A percentile compares a stretch with the other conserved stretches of the same genome.
Evolutionary conservation across 371 early-diverging fungal genomes (phyloP).

Genomic region (Funneliformis caledonium): DNA sequence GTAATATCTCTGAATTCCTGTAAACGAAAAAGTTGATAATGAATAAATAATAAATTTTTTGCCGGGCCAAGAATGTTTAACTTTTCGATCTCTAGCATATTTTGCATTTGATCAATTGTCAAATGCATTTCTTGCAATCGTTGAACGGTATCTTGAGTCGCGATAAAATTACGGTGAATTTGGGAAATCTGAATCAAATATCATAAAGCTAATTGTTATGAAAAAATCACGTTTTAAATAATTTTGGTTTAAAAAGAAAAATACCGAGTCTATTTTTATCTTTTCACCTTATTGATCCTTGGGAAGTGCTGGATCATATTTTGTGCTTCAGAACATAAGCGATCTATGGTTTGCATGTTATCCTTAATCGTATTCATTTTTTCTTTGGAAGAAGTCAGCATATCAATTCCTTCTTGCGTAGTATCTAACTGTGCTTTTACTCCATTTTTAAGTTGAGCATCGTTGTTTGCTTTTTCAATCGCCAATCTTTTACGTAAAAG

Average conservation of each 20-base stretch:
- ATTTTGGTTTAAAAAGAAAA: neutral
- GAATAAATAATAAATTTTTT: conserved; percentile 80
- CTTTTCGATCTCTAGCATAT: conserved; percentile 79
- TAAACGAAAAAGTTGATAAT: conserved; percentile 84
- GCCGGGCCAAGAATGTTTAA: conserved; percentile 71
- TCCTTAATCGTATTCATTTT: conserved; percentile 71
- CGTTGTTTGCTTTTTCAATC: conserved; percentile 90
- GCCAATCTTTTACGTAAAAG: conserved; percentile 79
- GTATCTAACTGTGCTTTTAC: conserved; percentile 93
- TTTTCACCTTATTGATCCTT: conserved; percentile 78
- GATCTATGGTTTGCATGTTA: conserved; percentile 82
- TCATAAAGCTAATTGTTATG: neutral
- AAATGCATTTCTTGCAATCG: conserved; percentile 85
- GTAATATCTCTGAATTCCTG: conserved; percentile 87
- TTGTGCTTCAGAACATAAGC: conserved; percentile 81
- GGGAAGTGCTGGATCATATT: conserved; percentile 86
- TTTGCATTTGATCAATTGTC: conserved; percentile 72
- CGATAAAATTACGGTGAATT: conserved; percentile 92
- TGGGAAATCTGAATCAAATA: conserved; percentile 73
- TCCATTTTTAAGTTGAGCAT: conserved; percentile 93
- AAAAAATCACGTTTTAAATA: neutral
- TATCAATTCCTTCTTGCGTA: conserved; percentile 85
- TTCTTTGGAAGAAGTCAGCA: conserved; percentile 66
- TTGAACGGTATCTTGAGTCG: conserved; percentile 82
- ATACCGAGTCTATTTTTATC: neutral